These are phyloP conservation scores for Podospora pseudopauciseta DNA, from an alignment of 495 filamentous ascomycete genomes.

Conservation along the genomic window DNA sequence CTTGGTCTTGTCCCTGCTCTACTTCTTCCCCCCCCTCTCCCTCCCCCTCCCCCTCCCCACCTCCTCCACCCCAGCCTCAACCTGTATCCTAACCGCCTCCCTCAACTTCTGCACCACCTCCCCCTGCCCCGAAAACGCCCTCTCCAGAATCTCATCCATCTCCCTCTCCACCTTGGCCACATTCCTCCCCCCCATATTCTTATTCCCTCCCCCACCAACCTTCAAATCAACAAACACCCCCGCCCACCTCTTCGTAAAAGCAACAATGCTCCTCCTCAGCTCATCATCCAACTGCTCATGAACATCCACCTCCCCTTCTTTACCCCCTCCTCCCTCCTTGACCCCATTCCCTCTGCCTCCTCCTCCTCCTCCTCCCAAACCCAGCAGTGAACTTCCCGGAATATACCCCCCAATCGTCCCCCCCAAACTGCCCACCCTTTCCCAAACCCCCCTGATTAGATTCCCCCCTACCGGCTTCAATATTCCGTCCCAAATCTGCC, in stretches of 20 bases:
- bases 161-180: conserved; percentile 43
- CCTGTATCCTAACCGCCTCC: conserved; percentile 48
- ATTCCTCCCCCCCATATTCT: conserved; percentile 38
- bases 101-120: conserved; percentile 49
- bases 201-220: not conserved
- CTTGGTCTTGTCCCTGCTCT: not conserved
- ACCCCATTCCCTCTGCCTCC: not conserved
- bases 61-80: conserved; percentile 34
- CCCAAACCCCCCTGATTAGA: conserved; percentile 25
- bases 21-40: not conserved
- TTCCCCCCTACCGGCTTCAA: conserved; percentile 18
- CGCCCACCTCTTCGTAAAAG: conserved; percentile 67
- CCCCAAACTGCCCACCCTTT: conserved; percentile 31
- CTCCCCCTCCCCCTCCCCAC: conserved; percentile 14
- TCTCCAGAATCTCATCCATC: conserved; percentile 43
- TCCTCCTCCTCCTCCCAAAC: conserved; percentile 13
- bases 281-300: conserved; percentile 78
- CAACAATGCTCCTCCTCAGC: conserved; percentile 71
- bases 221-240: conserved; percentile 38
- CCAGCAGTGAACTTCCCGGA: conserved; percentile 38
- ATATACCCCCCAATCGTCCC: conserved; percentile 4
- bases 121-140: conserved; percentile 45
- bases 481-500: conserved; percentile 73
- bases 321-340: not conserved
- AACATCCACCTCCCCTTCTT: conserved; percentile 42